phyloP scores from a whole-genome alignment of 768 basidiomycete species.

The Pisolithus tinctorius region DNA sequence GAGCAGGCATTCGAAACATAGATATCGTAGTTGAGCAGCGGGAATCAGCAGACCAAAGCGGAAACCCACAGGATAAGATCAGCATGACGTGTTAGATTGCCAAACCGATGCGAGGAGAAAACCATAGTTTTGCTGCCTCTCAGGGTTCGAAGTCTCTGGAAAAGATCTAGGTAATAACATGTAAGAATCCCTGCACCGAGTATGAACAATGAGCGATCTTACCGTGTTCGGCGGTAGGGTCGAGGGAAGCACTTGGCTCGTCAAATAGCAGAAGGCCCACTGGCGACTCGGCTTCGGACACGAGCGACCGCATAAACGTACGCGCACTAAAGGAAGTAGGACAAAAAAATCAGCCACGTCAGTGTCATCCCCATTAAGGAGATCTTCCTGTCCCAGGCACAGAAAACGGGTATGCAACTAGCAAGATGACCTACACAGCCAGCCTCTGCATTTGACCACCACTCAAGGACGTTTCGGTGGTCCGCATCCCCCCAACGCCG shows the following conservation, averaged over 20 bases:
- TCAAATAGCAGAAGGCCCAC: slow-evolving; percentile 64
- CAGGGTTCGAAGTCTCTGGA: slow-evolving; percentile 57
- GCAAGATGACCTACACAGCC: slow-evolving; percentile 47
- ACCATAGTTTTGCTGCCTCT: slow-evolving; percentile 78
- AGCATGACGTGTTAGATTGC: slow-evolving; percentile 64
- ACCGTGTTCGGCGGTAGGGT: slow-evolving; percentile 74
- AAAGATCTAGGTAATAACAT: slow-evolving; percentile 41
- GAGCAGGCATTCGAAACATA: background rate
- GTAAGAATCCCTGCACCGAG: background rate
- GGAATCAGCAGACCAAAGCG: background rate
- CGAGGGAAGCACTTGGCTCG: slow-evolving; percentile 66
- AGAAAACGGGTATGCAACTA: background rate
- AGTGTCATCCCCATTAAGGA: background rate
- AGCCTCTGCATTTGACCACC: slow-evolving; percentile 75
- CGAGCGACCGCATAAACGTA: slow-evolving; percentile 61
- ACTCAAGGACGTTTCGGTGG: slow-evolving; percentile 36
- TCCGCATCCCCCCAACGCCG: slow-evolving; percentile 37
- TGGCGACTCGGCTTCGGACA: slow-evolving; percentile 33
- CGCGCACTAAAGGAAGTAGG: slow-evolving; percentile 38
- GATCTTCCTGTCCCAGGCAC: background rate
- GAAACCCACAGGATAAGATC: slow-evolving; percentile 56
- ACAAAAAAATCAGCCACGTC: background rate
- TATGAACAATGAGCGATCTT: background rate
- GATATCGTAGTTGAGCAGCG: background rate
- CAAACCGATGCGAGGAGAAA: slow-evolving; percentile 61